Conservation (phyloP, 305 asterid genomes). For the Petunia hybrid region DNA sequence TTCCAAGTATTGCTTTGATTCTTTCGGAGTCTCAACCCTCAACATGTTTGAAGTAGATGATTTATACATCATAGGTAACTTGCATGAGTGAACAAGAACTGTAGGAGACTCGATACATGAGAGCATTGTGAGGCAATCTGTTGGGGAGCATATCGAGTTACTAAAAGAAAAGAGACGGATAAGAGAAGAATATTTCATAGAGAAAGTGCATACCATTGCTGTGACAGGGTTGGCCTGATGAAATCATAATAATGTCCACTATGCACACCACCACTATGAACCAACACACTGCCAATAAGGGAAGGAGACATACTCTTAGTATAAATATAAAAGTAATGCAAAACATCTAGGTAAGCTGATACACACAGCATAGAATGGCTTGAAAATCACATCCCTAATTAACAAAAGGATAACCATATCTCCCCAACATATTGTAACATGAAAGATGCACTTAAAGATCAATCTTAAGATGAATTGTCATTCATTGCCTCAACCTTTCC, state of each 20-base stretch:
- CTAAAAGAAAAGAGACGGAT: background rate
- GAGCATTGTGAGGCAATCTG: background rate
- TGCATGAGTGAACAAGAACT: background rate
- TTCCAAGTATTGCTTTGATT: background rate
- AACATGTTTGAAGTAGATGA: background rate
- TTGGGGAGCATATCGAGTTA: background rate
- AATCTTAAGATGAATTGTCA: conserved; percentile 7
- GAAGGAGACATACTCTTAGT: conserved; percentile 30
- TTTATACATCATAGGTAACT: background rate
- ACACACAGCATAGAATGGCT: too few species aligned
- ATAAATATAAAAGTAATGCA: conserved; percentile 25
- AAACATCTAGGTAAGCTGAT: conserved; percentile 8
- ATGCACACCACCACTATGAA: conserved; percentile 92
- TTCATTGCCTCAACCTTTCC: background rate
- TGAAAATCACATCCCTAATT: conserved; percentile 13
- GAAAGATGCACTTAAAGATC: background rate
- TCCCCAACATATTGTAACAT: conserved; percentile 8
- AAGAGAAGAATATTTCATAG: conserved; percentile 12
- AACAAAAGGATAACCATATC: background rate
- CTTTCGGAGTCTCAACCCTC: background rate
- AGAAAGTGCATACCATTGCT: conserved; percentile 68
- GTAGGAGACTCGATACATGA: too few species aligned
- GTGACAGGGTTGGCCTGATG: conserved; percentile 90
- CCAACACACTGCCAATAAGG: conserved; percentile 77
- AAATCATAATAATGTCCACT: conserved; percentile 97